Evolutionary conservation across 257 asterid genomes (phyloP).

Genomic region (Plantago elongata): DNA sequence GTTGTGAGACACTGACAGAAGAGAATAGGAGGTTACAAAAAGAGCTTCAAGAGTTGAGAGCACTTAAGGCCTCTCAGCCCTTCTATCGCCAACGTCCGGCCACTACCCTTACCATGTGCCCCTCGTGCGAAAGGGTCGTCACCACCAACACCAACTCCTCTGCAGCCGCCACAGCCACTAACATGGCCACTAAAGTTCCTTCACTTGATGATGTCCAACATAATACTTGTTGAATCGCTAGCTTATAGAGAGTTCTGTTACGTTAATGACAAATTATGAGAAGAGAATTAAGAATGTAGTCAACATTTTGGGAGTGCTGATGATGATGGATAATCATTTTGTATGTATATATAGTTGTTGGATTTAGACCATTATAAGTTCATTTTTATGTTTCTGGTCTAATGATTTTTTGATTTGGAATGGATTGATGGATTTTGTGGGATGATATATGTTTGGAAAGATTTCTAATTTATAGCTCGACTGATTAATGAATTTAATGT

Average conservation of each 20-base stretch:
- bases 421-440: conserved; percentile 9
- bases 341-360: conserved; percentile 6
- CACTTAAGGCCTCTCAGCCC: conserved; percentile 74
- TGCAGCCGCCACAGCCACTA: conserved; percentile 1
- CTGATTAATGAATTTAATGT: too few species aligned
- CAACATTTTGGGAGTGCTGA: neutral
- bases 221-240: conserved; percentile 27
- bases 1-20: conserved; percentile 80
- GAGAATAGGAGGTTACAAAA: conserved; percentile 79
- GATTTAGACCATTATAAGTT: neutral
- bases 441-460: too few species aligned
- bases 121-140: conserved; percentile 73
- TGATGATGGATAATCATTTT: neutral
- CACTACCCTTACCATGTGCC: conserved; percentile 91
- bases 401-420: conserved; percentile 3
- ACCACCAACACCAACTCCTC: conserved; percentile 31
- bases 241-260: neutral
- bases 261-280: neutral
- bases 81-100: conserved; percentile 88
- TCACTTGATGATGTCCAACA: conserved; percentile 23
- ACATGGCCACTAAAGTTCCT: conserved; percentile 25
- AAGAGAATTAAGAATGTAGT: neutral
- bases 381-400: conserved; percentile 1
- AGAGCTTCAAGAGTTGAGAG: conserved; percentile 79
- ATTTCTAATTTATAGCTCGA: too few species aligned